Conservation (phyloP, 352 stramenopile species). For the Pythium rhizo-oryzae region DNA sequence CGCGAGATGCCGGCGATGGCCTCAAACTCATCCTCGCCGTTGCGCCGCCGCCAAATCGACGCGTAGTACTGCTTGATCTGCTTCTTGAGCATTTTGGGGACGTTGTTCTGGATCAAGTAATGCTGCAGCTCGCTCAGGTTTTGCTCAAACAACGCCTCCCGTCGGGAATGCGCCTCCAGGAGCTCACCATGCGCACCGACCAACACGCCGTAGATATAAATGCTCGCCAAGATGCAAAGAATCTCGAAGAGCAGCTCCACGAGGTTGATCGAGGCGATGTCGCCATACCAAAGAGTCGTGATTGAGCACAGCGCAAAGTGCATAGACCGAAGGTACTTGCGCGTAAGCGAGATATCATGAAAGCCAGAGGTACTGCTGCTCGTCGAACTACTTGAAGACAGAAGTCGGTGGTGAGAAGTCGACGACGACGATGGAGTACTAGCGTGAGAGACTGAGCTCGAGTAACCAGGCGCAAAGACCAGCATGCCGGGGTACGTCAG, state of each 20-base stretch:
- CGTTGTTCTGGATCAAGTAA: slow-evolving; percentile 69
- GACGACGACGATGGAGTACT: slow-evolving; percentile 8
- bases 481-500: slow-evolving; percentile 63
- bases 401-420: slow-evolving; percentile 9
- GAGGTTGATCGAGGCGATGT: slow-evolving; percentile 72
- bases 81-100: slow-evolving; percentile 64
- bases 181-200: slow-evolving; percentile 62
- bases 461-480: slow-evolving; percentile 27
- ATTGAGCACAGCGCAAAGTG: slow-evolving; percentile 69
- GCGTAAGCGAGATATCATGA: slow-evolving; percentile 35
- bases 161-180: slow-evolving; percentile 44
- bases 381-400: neutral
- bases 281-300: slow-evolving; percentile 70
- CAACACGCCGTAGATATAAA: slow-evolving; percentile 74
- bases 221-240: slow-evolving; percentile 55
- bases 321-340: slow-evolving; percentile 70
- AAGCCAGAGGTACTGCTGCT: slow-evolving; percentile 31
- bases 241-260: slow-evolving; percentile 64
- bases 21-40: slow-evolving; percentile 58
- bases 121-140: slow-evolving; percentile 66
- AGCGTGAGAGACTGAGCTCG: neutral
- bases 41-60: slow-evolving; percentile 54
- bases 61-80: slow-evolving; percentile 78
- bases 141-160: slow-evolving; percentile 65
- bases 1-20: slow-evolving; percentile 51